Base-by-base conservation (phyloP, 2,329 filamentous ascomycete species). In the Mycogone perniciosa region DNA sequence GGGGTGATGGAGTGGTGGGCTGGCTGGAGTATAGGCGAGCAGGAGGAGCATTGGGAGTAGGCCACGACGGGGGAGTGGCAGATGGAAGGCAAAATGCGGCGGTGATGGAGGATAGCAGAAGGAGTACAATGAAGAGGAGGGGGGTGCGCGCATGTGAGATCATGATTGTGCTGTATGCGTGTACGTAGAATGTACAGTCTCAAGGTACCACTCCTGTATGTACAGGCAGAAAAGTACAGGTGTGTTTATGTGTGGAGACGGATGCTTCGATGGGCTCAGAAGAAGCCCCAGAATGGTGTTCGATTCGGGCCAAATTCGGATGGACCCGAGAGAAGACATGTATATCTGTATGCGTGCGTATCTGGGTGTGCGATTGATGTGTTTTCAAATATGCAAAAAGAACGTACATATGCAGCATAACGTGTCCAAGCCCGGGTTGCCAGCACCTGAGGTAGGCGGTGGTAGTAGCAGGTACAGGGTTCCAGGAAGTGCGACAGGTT, bases 241-340 rank as follows among this genome's bases (percentile, higher is more conserved):
- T 42, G 27, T 9, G 13, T 13, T 29, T 30, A 29, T 44, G 41
- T 10, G 41, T 44, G 41, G 44, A 46, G 44, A 46, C 29, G 44
- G 20, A 29, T 35, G 44, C 43, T 35, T 29, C 31, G 33, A 46
- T 26, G 44, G 44, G 26, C 33, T 46, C 44, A 34, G 20, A 46
- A 37, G 44, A 26, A 31, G 44, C 11, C 33, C 37, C 44, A 34
- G 20, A 46, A 37, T 31, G 33, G 31, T 30, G 31, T 35, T 46
- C 33, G 44, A 46, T 20, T 35, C 7, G 44, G 44, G 11, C 44
- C 31, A 46, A 38, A 49, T 49, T 39, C 47, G 39, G 47, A 44
- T 38, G 31, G 33, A 34, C 20, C 47, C 47, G 40, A 44, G 40
- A 13, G 47, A 38, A 39, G 38, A 40, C 30, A 41, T 34, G 29